Percentiles rank a stretch among this genome's conserved stretches.
Evolutionary conservation across 345 rosid genomes (phyloP).

Genomic region (Raphanus raphanistrum): DNA sequence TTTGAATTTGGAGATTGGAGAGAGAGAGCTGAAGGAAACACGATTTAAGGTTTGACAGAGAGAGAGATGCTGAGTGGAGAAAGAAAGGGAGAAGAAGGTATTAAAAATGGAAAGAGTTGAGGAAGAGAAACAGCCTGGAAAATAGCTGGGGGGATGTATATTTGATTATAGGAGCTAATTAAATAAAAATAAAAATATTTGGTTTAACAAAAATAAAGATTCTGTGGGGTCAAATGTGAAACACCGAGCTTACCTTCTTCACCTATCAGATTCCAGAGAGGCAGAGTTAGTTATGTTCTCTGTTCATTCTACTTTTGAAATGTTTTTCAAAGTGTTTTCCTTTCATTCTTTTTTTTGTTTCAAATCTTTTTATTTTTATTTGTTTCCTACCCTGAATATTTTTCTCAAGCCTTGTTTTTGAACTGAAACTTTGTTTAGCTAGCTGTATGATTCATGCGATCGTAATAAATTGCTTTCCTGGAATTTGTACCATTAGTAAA

Average conservation of each 20-base stretch:
- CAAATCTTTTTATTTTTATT: background rate
- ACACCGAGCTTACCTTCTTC: constrained; percentile 18
- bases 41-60: constrained; percentile 14
- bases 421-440: background rate
- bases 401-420: background rate
- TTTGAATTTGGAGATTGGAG: constrained; percentile 40
- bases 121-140: constrained; percentile 63
- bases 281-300: background rate
- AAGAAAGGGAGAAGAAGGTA: constrained; percentile 31
- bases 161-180: background rate
- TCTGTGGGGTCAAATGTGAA: constrained; percentile 34
- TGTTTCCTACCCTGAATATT: constrained; percentile 4
- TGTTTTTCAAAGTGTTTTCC: background rate
- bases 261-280: constrained; percentile 31
- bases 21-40: constrained; percentile 31
- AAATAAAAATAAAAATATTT: constrained; percentile 9
- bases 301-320: background rate
- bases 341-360: background rate
- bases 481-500: background rate
- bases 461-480: background rate
- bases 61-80: constrained; percentile 31
- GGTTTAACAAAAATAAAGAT: constrained; percentile 22
- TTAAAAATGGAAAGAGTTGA: constrained; percentile 27
- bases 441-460: background rate
- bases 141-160: constrained; percentile 48